phyloP scores from a whole-genome alignment of 108 stramenopile genomes.

The Cylindrotheca closterium region DNA sequence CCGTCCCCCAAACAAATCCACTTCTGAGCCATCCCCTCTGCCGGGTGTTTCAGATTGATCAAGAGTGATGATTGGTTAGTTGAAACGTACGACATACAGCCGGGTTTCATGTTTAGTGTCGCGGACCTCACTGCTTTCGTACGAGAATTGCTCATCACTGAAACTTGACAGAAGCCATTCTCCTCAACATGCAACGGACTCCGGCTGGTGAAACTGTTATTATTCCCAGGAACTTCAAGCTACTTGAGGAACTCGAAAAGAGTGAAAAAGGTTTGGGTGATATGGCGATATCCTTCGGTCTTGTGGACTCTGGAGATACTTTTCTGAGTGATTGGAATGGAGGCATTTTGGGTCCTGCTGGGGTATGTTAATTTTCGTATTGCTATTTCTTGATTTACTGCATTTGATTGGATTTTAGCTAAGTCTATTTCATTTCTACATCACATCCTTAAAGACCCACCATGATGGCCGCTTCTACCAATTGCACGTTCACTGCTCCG shows the following conservation, averaged over 20 bases:
- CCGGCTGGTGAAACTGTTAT: constrained; percentile 87
- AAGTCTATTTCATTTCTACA: not conserved
- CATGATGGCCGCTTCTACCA: constrained; percentile 94
- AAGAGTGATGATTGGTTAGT: too few species aligned
- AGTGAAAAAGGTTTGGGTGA: constrained; percentile 91
- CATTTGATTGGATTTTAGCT: too few species aligned
- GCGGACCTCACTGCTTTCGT: too few species aligned
- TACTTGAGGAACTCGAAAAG: constrained; percentile 96
- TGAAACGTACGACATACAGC: too few species aligned
- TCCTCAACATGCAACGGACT: constrained; percentile 65
- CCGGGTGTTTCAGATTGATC: too few species aligned
- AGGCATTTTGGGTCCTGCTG: constrained; percentile 92
- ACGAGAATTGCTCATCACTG: too few species aligned
- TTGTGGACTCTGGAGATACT: constrained; percentile 93
- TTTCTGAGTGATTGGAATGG: constrained; percentile 97
- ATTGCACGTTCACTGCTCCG: constrained; percentile 88
- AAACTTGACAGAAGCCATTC: too few species aligned
- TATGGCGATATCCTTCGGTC: constrained; percentile 92
- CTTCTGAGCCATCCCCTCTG: too few species aligned
- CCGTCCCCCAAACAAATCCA: too few species aligned
- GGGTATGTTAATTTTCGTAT: constrained; percentile 62
- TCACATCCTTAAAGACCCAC: constrained; percentile 63
- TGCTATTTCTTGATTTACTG: too few species aligned
- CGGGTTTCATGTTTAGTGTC: too few species aligned
- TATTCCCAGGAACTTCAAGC: constrained; percentile 98